These are phyloP conservation scores for Gastrodia elata DNA, from an alignment of 106 monocot species.

Conservation along the genomic window DNA sequence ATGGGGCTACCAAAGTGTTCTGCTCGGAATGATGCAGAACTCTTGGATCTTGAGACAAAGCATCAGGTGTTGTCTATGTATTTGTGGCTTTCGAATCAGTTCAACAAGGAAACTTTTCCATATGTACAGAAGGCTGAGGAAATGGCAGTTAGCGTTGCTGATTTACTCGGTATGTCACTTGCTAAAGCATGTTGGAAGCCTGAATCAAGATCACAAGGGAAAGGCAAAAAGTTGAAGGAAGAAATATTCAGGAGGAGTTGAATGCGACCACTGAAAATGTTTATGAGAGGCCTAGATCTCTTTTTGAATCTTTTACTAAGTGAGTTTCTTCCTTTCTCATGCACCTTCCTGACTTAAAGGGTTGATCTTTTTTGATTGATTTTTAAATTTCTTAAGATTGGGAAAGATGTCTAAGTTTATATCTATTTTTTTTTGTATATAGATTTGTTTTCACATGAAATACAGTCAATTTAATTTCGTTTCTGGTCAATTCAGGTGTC, in stretches of 20 bases:
- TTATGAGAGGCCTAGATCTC: conserved; percentile 40
- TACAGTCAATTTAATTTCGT: not conserved
- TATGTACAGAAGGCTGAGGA: conserved; percentile 55
- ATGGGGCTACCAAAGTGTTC: conserved; percentile 80
- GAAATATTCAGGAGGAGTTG: conserved; percentile 14
- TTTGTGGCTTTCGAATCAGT: conserved; percentile 86
- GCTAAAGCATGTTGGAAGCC: conserved; percentile 82
- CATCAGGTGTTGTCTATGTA: conserved; percentile 96
- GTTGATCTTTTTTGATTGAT: not conserved
- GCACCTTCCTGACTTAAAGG: not conserved
- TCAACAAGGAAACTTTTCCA: conserved; percentile 77
- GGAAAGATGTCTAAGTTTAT: not conserved
- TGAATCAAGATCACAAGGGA: conserved; percentile 47
- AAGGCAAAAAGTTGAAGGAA: conserved; percentile 11
- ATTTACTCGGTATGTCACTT: conserved; percentile 73
- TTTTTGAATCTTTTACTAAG: conserved; percentile 23
- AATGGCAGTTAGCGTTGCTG: conserved; percentile 73
- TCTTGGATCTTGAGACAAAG: conserved; percentile 94
- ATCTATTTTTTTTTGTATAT: not conserved
- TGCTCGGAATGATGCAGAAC: conserved; percentile 73
- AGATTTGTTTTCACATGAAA: not conserved
- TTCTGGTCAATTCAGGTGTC: not conserved
- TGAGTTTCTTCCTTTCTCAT: conserved; percentile 16
- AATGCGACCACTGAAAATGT: not conserved
- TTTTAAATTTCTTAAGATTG: not conserved